These are phyloP conservation scores for Botryosphaeria dothidea DNA, from an alignment of 2,329 filamentous ascomycete species.

Conservation along the genomic window DNA sequence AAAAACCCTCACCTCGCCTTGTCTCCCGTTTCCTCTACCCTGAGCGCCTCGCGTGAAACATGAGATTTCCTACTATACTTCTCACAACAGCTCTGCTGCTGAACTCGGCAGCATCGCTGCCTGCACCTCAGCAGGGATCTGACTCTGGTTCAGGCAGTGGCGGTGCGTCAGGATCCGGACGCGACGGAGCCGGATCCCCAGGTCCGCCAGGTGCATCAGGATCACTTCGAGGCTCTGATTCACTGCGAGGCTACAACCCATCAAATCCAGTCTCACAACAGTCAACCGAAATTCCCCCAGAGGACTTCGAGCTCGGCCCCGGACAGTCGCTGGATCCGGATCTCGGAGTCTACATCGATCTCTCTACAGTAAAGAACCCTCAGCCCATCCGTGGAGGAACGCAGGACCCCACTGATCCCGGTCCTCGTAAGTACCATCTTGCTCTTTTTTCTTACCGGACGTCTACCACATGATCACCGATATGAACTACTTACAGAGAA, in stretches of 20 bases:
- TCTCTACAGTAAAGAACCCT: slow-evolving; percentile 41
- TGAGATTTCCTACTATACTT: background rate
- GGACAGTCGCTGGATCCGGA: slow-evolving; percentile 40
- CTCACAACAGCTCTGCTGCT: background rate
- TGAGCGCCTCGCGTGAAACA: no score
- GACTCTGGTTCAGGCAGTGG: background rate
- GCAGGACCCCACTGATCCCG: slow-evolving; percentile 42
- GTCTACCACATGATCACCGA: no score
- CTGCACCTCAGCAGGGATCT: background rate
- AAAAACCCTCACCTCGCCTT: no score
- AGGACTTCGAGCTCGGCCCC: slow-evolving; percentile 38
- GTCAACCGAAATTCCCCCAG: slow-evolving; percentile 34
- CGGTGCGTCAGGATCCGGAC: slow-evolving; percentile 13
- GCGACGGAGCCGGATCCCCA: slow-evolving; percentile 20
- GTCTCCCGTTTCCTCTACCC: no score
- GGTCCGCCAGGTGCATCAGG: slow-evolving; percentile 38
- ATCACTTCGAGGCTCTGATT: slow-evolving; percentile 34
- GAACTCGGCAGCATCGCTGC: background rate
- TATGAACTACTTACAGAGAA: no score
- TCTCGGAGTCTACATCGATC: slow-evolving; percentile 41
- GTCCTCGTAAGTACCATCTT: slow-evolving; percentile 27
- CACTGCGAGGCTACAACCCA: slow-evolving; percentile 36
- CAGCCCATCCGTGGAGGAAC: slow-evolving; percentile 42
- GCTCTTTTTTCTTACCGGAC: no score
- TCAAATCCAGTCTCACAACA: slow-evolving; percentile 32